Evolutionary conservation across 169 alveolate genomes (phyloP), one percentile per base, ranked within the genome.

Genomic region (Babesia divergens): DNA sequence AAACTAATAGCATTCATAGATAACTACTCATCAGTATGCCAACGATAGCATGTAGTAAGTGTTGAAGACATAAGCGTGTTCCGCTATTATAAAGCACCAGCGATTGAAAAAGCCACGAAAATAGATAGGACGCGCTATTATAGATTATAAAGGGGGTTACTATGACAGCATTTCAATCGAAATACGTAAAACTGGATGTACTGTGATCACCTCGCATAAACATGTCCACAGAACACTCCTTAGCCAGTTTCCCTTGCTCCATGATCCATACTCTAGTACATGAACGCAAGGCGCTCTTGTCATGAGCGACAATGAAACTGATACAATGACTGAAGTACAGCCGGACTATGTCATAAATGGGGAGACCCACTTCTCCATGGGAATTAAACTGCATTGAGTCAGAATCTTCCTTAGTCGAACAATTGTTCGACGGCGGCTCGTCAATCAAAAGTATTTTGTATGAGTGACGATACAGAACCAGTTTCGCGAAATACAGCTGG

Each of bases 391-490:
- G n/a, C 47, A 13, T 11, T 40, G 47, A 13, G 11, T 40, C 47
- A 40, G 11, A 13, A 16, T 40, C 16, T 40, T 40, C 47, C 11
- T 50, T 18, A n/a, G 58, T 18, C 11, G 58, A 13, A n/a, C 29
- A 5, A 14, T 44, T 24, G 11, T 29, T 32, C 56, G 52, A 62
- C 13, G 94, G 95, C 31, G 93, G 93, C 59, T 91, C 95, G 62
- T 91, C 95, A 26, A 91, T 71, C 42, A 91, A 50, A 6, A 91
- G 52, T 44, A 91, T 64, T 53, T 85, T 90, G 64, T 88, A 91
- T 16, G 64, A 65, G 16, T 70, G 60, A 24, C 94, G 77, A 49
- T 83, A 81, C 24, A 91, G 81, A 9, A 84, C 84, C 37, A 91
- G 52, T 18, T 89, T 51, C 8, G 90, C 94, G 29, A 91, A 58